phyloP scores from a whole-genome alignment of 2,329 filamentous ascomycete genomes.

The Neonectria faginata region DNA sequence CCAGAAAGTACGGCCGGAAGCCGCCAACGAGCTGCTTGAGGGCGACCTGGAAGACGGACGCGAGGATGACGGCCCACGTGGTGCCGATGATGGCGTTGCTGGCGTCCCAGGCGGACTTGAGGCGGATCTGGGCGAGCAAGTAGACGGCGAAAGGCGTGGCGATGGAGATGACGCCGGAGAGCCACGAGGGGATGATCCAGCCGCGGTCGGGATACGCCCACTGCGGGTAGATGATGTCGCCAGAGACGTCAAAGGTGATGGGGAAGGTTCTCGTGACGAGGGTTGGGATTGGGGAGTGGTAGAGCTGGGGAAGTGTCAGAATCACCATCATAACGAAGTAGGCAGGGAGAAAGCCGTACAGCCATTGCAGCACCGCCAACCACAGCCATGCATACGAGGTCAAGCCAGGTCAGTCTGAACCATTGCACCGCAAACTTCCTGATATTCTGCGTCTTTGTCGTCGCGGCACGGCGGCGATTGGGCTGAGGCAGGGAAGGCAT shows the following conservation, averaged over 20 bases:
- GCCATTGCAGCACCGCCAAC: constrained; percentile 55
- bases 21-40: constrained; percentile 76
- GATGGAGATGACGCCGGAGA: constrained; percentile 66
- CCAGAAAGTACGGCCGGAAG: constrained; percentile 72
- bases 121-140: constrained; percentile 67
- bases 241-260: constrained; percentile 66
- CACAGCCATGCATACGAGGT: constrained; percentile 68
- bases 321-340: not conserved
- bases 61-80: constrained; percentile 68
- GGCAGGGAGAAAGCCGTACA: constrained; percentile 36
- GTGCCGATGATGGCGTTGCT: constrained; percentile 74
- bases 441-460: constrained; percentile 22
- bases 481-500: constrained; percentile 39
- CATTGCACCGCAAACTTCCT: constrained; percentile 56
- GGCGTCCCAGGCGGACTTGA: constrained; percentile 68
- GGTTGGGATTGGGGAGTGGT: constrained; percentile 60
- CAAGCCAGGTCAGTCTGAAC: constrained; percentile 68
- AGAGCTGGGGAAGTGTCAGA: constrained; percentile 55
- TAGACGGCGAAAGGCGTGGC: constrained; percentile 69
- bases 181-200: constrained; percentile 71
- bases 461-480: constrained; percentile 18
- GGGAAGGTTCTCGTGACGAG: constrained; percentile 70
- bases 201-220: constrained; percentile 74
- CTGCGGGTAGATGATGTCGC: constrained; percentile 72
- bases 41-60: constrained; percentile 73